Base-by-base conservation (phyloP, 495 filamentous ascomycete species). In the Penicillium cosmopolitanum region DNA sequence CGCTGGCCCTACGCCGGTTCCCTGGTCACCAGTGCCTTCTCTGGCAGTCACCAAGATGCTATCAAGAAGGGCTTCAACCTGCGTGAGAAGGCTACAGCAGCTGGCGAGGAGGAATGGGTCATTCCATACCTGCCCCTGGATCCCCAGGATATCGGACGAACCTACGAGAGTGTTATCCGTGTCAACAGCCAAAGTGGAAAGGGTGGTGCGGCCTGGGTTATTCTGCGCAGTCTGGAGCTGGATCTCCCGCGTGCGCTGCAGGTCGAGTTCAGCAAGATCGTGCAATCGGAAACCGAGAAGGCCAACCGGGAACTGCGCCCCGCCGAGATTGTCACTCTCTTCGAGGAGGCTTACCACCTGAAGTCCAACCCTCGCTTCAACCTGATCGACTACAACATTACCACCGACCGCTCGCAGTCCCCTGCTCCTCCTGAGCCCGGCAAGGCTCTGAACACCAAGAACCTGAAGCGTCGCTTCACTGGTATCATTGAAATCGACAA, bases 151-250 rank as follows among this genome's bases (percentile, higher is more conserved):
- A 97, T 98, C 55, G 95, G 95, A 23, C 87, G 94, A 11, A 97
- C 89, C 31, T 97, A 97, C 82, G 93, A 97, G 76, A 94, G 94
- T 42, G 89, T 97, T 71, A 98, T 98, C 72, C 90, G 94, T 33
- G 95, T 98, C 81, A 98, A 98, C 76, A 94, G 90, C 21, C 95
- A 98, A 70, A 91, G 86, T 60, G 95, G 95, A 54, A 98, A 98
- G 77, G 95, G 93, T 55, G 95, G 95, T 63, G 89, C 92, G 57
- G 94, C 95, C 42, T 98, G 91, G 92, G 87, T 97, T 63, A 93
- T 98, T 71, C 86, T 91, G 68, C 89, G 89, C 48, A 85, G 87
- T 48, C 84, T 98, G 58, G 86, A 97, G 66, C 90, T 98, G 62
- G 95, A 97, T 75, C 84, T 98, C 61, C 95, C 95, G 5, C 92